Evolutionary conservation across 345 rosid species (phyloP), one percentile per base, ranked within the genome.

Genomic region (Sonneratia alba): DNA sequence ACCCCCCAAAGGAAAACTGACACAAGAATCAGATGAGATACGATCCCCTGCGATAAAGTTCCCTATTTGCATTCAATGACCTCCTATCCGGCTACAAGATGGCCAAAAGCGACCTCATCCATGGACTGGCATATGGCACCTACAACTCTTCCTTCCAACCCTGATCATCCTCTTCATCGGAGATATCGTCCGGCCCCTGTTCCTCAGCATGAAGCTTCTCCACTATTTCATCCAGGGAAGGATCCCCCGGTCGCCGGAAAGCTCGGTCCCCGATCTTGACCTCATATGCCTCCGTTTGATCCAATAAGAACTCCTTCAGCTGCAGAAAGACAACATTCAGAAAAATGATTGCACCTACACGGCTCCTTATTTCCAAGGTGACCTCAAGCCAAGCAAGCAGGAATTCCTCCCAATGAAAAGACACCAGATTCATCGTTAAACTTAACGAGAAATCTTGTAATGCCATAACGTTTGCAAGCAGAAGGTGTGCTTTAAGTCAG

Each of bases 301-400:
- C 84, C 81, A 92, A 70, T 36, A 95, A 71, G 53, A 89, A 95
- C 69, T 95, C 98, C 86, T 83, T 92, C 81, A 94, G 74, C 99
- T 94, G 83, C 78, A 55, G 36, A 18, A 10, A 59, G 12, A 65
- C 66, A 18, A 43, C 69, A 70, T 7, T 4, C 7, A 36, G 51
- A 47, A 3, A 22, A 4, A 11, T 34, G 37, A 34, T 7, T 57
- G 63, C 32, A 57, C 19, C 22, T 57, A 1, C 32, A 57, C 7
- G 61, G 2, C 22, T 55, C 19, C 24, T 57, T 22, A 6, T 9
- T 22, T 19, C 59, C 0, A 22, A 1, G 21, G 63, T 57, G 32
- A n/a, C 10, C 32, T 8, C 12, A 57, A 57, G 7, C 63, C 63
- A 22, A 57, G 34, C n/a, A n/a, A 57, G 63, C 13, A 57, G 63